A percentile compares a stretch with the other conserved stretches of the same genome.
Evolutionary conservation across 2,329 filamentous ascomycete genomes (phyloP).

Genomic region (Monosporascus cannonballus): DNA sequence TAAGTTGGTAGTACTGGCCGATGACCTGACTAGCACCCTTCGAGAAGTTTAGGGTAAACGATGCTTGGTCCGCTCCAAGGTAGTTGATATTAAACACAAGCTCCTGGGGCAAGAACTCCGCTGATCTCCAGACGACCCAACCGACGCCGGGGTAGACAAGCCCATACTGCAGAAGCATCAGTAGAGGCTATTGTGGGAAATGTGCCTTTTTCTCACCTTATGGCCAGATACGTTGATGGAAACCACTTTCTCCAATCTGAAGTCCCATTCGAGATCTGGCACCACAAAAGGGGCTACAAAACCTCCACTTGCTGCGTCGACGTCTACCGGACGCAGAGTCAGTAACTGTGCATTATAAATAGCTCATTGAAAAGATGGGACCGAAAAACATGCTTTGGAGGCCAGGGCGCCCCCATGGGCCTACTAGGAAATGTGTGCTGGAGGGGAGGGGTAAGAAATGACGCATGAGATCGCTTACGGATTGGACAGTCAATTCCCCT

Average conservation of each 20-base stretch:
- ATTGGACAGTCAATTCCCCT: constrained; percentile 75
- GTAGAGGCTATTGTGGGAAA: background rate
- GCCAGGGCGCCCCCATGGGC: no score
- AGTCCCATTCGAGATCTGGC: constrained; percentile 84
- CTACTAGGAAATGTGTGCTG: no score
- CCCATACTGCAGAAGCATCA: constrained; percentile 36
- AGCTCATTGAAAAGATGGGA: no score
- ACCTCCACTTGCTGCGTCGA: constrained; percentile 86
- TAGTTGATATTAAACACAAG: constrained; percentile 99
- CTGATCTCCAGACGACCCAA: constrained; percentile 84
- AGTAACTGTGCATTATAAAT: no score
- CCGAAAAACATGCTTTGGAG: no score
- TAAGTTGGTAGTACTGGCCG: constrained; percentile 95
- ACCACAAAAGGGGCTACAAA: constrained; percentile 91
- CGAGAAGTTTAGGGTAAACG: constrained; percentile 95
- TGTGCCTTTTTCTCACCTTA: constrained; percentile 46
- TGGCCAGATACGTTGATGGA: constrained; percentile 94
- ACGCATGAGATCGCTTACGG: constrained; percentile 25
- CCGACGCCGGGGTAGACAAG: constrained; percentile 85
- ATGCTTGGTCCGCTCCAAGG: constrained; percentile 88
- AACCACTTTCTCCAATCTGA: constrained; percentile 79
- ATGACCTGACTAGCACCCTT: constrained; percentile 94
- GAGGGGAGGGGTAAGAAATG: no score
- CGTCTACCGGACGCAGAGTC: constrained; percentile 36
- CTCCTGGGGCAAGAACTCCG: constrained; percentile 80